Base-by-base conservation (phyloP, 345 rosid species). In the Melaleuca alternifolia region DNA sequence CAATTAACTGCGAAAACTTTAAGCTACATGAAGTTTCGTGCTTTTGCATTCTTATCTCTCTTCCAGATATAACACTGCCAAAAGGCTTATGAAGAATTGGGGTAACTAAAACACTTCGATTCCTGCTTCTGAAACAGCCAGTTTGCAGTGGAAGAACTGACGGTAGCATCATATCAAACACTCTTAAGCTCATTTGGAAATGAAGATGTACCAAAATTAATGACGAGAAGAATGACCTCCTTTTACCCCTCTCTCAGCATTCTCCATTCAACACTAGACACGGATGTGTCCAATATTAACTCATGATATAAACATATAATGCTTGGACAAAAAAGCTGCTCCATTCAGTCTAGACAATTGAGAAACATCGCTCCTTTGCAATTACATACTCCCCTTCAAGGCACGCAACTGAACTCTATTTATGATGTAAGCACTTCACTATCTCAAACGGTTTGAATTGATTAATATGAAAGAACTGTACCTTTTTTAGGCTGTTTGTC, bases 331-430 rank as follows among this genome's bases (percentile, higher is more conserved):
- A 20, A 71, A 37, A 37, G 26, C 77, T 71, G 77, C 24, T 65
- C 46, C 77, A 16, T 65, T 33, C 23, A 65, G 77, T 65, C 77
- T 33, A 20, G 46, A 65, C 44, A 16, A 83, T n/a, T 2, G 26
- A 83, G 84, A 83, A 50, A 46, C 41, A 82, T n/a, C n/a, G 23
- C n/a, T 51, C 85, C 57, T 16, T 83, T 6, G 85, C 93, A 9
- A 90, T 91, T 50, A 93, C 94, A 14, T 86, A 89, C 83, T 92
- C 94, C 44, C 89, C 93, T 12, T 87, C 95, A 44, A 85, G 91
- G 53, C 65, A 91, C 12, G 8, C 84, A 46, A 85, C 85, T 11
- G 1, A 71, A 18, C 7, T 37, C 81, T 37, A 18, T 20, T 71
- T 71, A 71, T 18, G 18, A 71, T 37, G 24, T 71, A 71, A 71